phyloP scores from a whole-genome alignment of 1,284 basidiomycete genomes.

The Naganishia liquefaciens region DNA sequence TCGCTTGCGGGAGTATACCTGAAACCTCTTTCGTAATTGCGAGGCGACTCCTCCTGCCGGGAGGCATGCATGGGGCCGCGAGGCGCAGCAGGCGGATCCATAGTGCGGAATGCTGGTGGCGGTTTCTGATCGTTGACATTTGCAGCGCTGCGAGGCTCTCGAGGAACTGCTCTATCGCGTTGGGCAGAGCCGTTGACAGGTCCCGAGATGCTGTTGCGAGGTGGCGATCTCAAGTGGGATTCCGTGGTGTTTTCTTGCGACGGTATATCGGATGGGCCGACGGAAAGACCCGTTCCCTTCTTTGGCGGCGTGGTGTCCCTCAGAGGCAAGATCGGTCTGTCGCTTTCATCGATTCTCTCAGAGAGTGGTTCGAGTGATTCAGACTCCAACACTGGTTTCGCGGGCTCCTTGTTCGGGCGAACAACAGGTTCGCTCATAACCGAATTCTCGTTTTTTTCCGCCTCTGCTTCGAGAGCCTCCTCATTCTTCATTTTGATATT shows the following conservation, averaged over 20 bases:
- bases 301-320: conserved; percentile 4
- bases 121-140: conserved; percentile 7
- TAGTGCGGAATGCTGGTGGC: conserved; percentile 4
- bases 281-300: conserved; percentile 3
- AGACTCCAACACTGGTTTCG: background rate
- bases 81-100: conserved; percentile 12
- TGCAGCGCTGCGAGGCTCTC: background rate
- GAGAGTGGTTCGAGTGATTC: background rate
- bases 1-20: background rate
- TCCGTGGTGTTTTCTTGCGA: too few relatives aligned
- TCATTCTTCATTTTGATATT: background rate
- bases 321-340: background rate
- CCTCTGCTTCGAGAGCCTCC: background rate
- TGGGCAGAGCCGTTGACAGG: conserved; percentile 34
- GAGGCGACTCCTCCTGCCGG: background rate
- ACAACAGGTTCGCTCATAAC: background rate
- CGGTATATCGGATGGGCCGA: background rate
- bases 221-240: too few relatives aligned
- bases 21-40: background rate
- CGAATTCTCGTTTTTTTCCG: background rate
- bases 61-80: background rate
- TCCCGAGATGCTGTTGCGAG: background rate
- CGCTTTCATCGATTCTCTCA: too few relatives aligned
- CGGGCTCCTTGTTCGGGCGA: background rate
- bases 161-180: conserved; percentile 19